phyloP scores from a whole-genome alignment of 441 rosid species.

The Gossypium aridum region DNA sequence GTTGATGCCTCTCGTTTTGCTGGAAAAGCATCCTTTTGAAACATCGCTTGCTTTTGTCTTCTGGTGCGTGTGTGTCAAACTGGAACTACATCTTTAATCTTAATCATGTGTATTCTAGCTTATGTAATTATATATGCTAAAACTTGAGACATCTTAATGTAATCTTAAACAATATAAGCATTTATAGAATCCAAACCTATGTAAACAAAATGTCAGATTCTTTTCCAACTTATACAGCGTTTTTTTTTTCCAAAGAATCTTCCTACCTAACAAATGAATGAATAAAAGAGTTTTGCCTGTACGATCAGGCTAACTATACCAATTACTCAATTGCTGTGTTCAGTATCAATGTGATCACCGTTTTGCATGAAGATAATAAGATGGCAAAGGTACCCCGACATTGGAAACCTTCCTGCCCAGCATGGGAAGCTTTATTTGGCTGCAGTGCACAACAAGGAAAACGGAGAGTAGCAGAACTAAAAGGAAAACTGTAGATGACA shows the following conservation, averaged over 20 bases:
- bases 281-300: conserved; percentile 18
- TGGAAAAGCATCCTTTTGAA: not conserved
- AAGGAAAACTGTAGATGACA: conserved; percentile 30
- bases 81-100: not conserved
- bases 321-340: not conserved
- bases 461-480: conserved; percentile 33
- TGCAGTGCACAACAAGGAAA: conserved; percentile 24
- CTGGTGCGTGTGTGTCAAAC: not conserved
- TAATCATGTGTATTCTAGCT: not conserved
- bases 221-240: not conserved
- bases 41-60: not conserved
- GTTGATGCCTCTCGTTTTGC: conserved; percentile 22
- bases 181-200: not conserved
- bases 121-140: not conserved
- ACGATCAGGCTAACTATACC: conserved; percentile 8
- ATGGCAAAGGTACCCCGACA: conserved; percentile 30
- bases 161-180: not conserved
- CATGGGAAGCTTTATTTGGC: conserved; percentile 45
- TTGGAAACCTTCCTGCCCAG: conserved; percentile 28
- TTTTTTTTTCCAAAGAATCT: not conserved
- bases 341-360: conserved; percentile 23
- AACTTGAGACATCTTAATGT: not conserved
- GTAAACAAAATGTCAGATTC: not conserved
- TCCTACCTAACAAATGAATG: conserved; percentile 21
- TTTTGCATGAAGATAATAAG: conserved; percentile 32